Conservation (phyloP, 805 yeast species). For the Metschnikowia shivogae region DNA sequence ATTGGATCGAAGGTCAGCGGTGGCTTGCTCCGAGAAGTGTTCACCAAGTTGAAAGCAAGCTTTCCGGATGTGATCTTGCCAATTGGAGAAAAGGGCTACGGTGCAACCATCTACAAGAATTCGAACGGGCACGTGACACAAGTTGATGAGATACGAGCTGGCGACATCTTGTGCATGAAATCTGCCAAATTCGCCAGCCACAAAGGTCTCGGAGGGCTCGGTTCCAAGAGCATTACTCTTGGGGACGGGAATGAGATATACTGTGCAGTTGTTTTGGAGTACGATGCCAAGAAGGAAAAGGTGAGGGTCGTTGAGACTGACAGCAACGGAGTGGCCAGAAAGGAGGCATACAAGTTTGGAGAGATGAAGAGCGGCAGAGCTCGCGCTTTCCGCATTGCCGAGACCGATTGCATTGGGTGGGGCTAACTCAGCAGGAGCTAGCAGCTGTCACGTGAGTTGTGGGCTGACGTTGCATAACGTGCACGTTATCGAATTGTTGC, state of each 20-base stretch:
- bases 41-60: constrained; percentile 15
- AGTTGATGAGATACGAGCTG: constrained; percentile 65
- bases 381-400: constrained; percentile 75
- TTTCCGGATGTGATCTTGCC: constrained; percentile 39
- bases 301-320: constrained; percentile 63
- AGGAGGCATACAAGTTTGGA: constrained; percentile 59
- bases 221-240: constrained; percentile 40
- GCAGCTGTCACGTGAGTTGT: no score
- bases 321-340: constrained; percentile 47
- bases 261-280: constrained; percentile 63
- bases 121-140: constrained; percentile 41
- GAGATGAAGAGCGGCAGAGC: constrained; percentile 79
- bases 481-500: no score
- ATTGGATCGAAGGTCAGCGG: constrained; percentile 32
- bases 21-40: constrained; percentile 23
- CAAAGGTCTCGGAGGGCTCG: constrained; percentile 40
- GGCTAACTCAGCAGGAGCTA: no score
- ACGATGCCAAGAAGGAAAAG: constrained; percentile 68
- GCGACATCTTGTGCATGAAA: constrained; percentile 77
- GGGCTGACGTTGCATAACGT: no score
- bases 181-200: constrained; percentile 72
- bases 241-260: constrained; percentile 47
- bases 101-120: constrained; percentile 64
- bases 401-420: constrained; percentile 58
- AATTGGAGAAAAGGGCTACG: constrained; percentile 66